Percentiles rank a stretch among this genome's conserved stretches.
Conservation (phyloP, 257 asterid species). For the Coffea canephora region DNA sequence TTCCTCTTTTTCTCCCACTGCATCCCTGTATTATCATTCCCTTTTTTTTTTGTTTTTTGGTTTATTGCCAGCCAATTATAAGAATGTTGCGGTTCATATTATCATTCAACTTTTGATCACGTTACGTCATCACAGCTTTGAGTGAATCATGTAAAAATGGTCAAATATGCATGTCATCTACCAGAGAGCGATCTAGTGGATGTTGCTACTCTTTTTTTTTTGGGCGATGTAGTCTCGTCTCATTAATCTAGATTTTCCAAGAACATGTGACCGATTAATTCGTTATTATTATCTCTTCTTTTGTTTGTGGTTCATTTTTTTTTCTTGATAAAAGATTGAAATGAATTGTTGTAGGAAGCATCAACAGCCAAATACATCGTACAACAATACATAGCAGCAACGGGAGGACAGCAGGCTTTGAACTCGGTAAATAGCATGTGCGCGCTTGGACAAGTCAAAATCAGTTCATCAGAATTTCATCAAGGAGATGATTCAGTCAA, state of each 20-base stretch:
- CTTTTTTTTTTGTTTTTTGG: too few relatives aligned
- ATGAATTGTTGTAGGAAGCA: slow-evolving; percentile 55
- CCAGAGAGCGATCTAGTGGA: too few relatives aligned
- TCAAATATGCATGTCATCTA: too few relatives aligned
- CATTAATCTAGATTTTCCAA: not conserved
- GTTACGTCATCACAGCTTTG: too few relatives aligned
- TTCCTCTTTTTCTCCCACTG: not conserved
- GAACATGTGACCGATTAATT: not conserved
- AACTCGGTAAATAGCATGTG: slow-evolving; percentile 73
- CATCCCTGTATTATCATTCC: not conserved
- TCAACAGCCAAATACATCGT: slow-evolving; percentile 92
- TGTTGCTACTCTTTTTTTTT: too few relatives aligned
- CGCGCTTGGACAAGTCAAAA: slow-evolving; percentile 70
- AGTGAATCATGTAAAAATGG: too few relatives aligned
- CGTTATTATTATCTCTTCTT: not conserved
- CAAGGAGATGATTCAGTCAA: slow-evolving; percentile 75
- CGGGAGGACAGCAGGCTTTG: slow-evolving; percentile 79
- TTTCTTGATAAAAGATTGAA: too few relatives aligned
- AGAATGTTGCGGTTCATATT: too few relatives aligned
- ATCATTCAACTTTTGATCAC: too few relatives aligned
- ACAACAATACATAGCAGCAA: slow-evolving; percentile 85
- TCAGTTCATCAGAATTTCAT: slow-evolving; percentile 76
- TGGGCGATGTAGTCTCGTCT: too few relatives aligned
- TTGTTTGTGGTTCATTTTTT: too few relatives aligned
- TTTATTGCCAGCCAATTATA: too few relatives aligned